Percentiles rank a stretch among this genome's conserved stretches.
phyloP scores from a whole-genome alignment of 2,329 filamentous ascomycete species.

The Fusarium longipes region DNA sequence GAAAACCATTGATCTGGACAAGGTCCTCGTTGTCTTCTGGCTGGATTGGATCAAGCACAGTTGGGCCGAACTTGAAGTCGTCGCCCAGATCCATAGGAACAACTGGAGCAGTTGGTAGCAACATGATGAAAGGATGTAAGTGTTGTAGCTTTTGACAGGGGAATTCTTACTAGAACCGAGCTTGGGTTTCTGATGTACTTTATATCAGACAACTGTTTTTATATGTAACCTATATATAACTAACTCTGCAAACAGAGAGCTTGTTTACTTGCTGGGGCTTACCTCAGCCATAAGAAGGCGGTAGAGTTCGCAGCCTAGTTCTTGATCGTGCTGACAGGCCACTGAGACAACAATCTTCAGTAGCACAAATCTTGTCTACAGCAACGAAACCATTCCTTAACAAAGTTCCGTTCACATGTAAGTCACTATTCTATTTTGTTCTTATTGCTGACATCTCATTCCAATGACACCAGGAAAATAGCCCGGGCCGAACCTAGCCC shows the following conservation, averaged over 20 bases:
- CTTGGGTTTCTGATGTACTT: rapidly evolving
- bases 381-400: background rate
- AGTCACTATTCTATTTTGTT: background rate
- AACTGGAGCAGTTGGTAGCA: constrained; percentile 17
- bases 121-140: background rate
- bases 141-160: no score
- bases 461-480: background rate
- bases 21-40: constrained; percentile 13
- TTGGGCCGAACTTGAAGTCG: constrained; percentile 31
- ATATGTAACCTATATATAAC: background rate
- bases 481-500: constrained; percentile 23
- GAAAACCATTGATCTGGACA: constrained; percentile 8
- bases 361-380: background rate
- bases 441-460: background rate
- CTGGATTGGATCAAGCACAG: constrained; percentile 27
- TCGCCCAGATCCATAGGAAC: constrained; percentile 31
- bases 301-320: background rate
- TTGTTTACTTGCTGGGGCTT: background rate
- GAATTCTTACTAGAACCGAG: no score
- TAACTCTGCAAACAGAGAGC: no score
- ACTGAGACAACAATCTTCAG: background rate
- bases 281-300: background rate
- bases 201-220: no score
- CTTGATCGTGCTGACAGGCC: background rate
- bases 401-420: background rate